Conservation (phyloP, 768 basidiomycete species). For the Auriscalpium orientale region DNA sequence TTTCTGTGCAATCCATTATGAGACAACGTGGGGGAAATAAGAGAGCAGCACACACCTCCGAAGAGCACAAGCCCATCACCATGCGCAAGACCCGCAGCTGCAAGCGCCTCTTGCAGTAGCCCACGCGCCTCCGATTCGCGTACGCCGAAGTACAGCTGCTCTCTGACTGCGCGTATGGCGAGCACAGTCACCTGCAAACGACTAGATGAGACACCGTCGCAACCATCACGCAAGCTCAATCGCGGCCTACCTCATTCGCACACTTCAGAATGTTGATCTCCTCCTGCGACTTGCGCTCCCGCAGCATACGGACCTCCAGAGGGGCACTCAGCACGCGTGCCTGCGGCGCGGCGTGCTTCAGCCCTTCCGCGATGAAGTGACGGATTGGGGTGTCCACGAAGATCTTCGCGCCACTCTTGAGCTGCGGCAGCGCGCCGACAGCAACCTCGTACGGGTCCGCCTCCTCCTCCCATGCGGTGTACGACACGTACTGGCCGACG, state of each 20-base stretch:
- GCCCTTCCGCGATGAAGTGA: slow-evolving; percentile 58
- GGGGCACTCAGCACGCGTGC: slow-evolving; percentile 43
- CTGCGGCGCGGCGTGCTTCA: slow-evolving; percentile 37
- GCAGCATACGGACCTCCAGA: slow-evolving; percentile 44
- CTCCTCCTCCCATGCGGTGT: slow-evolving; percentile 25
- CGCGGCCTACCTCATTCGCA: slow-evolving; percentile 58
- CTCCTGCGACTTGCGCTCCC: slow-evolving; percentile 66
- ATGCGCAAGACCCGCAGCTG: slow-evolving; percentile 48
- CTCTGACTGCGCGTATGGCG: slow-evolving; percentile 59
- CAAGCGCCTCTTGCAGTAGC: slow-evolving; percentile 52
- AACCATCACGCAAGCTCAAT: not conserved
- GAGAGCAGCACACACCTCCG: slow-evolving; percentile 44
- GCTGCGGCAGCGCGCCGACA: slow-evolving; percentile 20
- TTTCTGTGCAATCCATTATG: slow-evolving; percentile 38
- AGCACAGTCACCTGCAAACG: slow-evolving; percentile 60
- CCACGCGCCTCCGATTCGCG: slow-evolving; percentile 59
- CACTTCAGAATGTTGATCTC: slow-evolving; percentile 71
- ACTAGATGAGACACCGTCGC: not conserved
- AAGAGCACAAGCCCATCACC: slow-evolving; percentile 66
- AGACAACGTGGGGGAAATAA: not conserved
- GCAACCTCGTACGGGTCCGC: slow-evolving; percentile 52
- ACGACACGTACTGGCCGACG: slow-evolving; percentile 33
- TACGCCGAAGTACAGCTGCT: slow-evolving; percentile 60
- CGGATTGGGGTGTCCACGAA: slow-evolving; percentile 56
- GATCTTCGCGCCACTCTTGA: slow-evolving; percentile 29